Evolutionary conservation across 2,329 filamentous ascomycete species (phyloP), one percentile per base, ranked within the genome.

Genomic region (Xylaria sp.): DNA sequence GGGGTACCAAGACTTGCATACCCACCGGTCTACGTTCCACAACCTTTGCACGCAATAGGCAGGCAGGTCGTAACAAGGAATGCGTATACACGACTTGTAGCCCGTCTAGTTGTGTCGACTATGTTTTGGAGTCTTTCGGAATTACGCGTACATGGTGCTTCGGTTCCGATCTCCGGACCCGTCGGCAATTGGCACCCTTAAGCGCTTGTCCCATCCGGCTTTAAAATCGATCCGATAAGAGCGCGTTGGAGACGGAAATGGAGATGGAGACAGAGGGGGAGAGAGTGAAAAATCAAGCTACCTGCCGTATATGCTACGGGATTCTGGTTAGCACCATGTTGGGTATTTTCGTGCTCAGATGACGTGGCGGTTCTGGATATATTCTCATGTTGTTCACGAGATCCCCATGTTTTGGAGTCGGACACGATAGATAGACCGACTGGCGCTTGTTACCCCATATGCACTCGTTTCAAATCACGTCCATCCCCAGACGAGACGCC

Each of bases 381-480:
- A 10, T 41, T 34, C 7, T 20, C 18, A 46, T 57, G 15, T 18
- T 64, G 32, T 55, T n/a, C 36, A 56, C 34, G 56, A 13, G n/a
- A 55, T 60, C 52, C 61, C 28, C 34, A 34, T 43, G 53, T 36
- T 58, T 53, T 20, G 41, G 20, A 25, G 25, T 58, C 28, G 39
- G 28, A 18, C 55, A 30, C 12, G 36, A 43, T 43, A n/a, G 36
- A 52, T 30, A 57, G 18, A 18, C 43, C 25, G 36, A 12, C 39
- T 23, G 43, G n/a, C 46, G 55, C 45, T 41, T 32, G 60, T 34
- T 20, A 50, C 25, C 52, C 60, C 28, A 56, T 60, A 60, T 60
- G 30, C 50, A 32, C 60, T 64, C 18, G 48, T 65, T 65, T 57
- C 45, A 39, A 39, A 65, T 53, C 50, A 39, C 57, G 43, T 50